Evolutionary conservation across 805 yeast species (phyloP), one percentile per base, ranked within the genome.

Genomic region (Pichia paraexigua): DNA sequence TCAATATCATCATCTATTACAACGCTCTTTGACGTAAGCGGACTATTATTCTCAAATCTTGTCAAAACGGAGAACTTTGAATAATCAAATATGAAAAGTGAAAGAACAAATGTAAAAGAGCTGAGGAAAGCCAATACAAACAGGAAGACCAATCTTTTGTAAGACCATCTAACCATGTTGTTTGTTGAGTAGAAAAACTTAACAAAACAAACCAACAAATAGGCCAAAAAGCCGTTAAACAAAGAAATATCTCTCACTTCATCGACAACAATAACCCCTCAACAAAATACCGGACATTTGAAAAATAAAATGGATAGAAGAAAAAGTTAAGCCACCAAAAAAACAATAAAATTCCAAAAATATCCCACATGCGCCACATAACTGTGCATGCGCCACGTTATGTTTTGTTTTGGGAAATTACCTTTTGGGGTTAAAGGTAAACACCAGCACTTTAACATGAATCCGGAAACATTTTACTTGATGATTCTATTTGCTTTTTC

Each of bases 1-100:
- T 53, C 56, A 44, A 48, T 48, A 18, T 53, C 48, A 28, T 46
- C 18, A 40, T 50, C 54, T 2, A 43, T n/a, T 2, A 43, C 45
- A 37, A 22, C 17, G n/a, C 6, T 12, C 5, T 24, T 32, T 12
- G 22, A 11, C 17, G 20, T 15, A 12, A 17, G 1, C 9, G 28
- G 25, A 25, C 6, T 25, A 12, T 9, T n/a, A 6, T 15, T 22
- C 13, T 7, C n/a, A 13, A 30, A 13, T 3, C 3, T 30, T 10
- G 5, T 7, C 5, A 13, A 13, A 30, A n/a, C 12, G 3, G 15
- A 17, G 13, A 22, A 22, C 7, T 22, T 24, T 9, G 43, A 21
- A 17, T 22, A 21, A 24, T 41, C 20, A 15, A 41, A 15, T 9
- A n/a, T 7, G 39, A 41, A 22, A 22, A 41, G 13, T 24, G 28